Evolutionary conservation across 164 flowering plant genomes (phyloP).

Genomic region (Platanus orientalis): DNA sequence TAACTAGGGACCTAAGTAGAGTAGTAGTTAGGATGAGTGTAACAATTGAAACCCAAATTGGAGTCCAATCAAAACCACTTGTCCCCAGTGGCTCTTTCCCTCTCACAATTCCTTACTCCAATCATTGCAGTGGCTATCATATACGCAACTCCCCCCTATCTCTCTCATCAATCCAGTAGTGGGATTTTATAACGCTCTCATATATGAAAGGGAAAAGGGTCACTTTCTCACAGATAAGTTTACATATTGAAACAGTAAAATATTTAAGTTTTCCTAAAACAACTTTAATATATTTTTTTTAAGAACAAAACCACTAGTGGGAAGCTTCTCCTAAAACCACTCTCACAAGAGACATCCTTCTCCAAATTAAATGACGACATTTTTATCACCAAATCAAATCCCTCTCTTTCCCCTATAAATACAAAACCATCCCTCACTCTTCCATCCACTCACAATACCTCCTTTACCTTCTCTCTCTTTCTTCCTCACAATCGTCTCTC

Average conservation of each 20-base stretch:
- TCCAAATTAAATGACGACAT: conserved; percentile 29
- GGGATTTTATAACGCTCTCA: too few relatives aligned
- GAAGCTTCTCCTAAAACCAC: too few relatives aligned
- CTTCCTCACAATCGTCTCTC: conserved; percentile 3
- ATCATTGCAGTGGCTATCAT: conserved; percentile 13
- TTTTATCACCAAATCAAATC: too few relatives aligned
- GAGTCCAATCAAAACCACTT: too few relatives aligned
- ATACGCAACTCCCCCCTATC: too few relatives aligned
- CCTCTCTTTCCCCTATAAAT: conserved; percentile 3
- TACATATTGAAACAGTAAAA: background rate
- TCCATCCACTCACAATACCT: conserved; percentile 19
- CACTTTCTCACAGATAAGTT: conserved; percentile 26
- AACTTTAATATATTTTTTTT: too few relatives aligned
- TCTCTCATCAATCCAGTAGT: too few relatives aligned
- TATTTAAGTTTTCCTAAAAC: too few relatives aligned
- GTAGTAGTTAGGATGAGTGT: too few relatives aligned
- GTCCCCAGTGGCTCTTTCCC: background rate
- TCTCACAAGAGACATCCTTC: background rate
- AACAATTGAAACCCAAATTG: too few relatives aligned
- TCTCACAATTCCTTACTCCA: conserved; percentile 5
- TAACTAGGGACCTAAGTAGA: too few relatives aligned
- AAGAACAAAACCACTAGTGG: conserved; percentile 1
- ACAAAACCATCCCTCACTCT: conserved; percentile 8
- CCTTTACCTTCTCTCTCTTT: conserved; percentile 3
- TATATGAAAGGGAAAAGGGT: too few relatives aligned